Evolutionary conservation across 1,284 basidiomycete species (phyloP), one percentile per base, ranked within the genome.

Genomic region (Leccinum angustisporum): DNA sequence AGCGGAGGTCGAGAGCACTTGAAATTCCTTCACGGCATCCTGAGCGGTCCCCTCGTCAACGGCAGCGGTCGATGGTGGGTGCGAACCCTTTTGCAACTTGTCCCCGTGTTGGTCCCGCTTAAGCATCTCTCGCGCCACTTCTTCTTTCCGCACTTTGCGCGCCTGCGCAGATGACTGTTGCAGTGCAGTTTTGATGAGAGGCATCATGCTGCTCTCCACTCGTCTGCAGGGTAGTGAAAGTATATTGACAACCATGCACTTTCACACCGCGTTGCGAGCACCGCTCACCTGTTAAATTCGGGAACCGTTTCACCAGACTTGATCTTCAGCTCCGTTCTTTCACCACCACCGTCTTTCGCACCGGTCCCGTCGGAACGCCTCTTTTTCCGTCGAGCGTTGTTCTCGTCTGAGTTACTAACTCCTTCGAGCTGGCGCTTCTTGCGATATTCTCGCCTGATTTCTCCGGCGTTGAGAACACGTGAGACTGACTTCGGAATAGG

Each of bases 201-300:
- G 84, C 9, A 86, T 79, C 82, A 92, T 85, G 63, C 83, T 82
- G 58, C 82, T 81, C 68, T 92, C 90, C 3, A 92, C 88, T 48
- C 90, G 81, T 71, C 90, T 91, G 61, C 11, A 46, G 53, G 46
- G 58, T 30, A 52, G 40, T 58, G 57, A 63, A 50, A 18, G 58
- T 31, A 27, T n/a, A 53, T 63, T 43, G 56, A 53, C 64, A 56
- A 63, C 54, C 54, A 56, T 30, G n/a, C 50, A 54, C 58, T 7
- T 63, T 59, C 59, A 57, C 57, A 60, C 64, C 51, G 38, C 52
- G 16, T 50, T 50, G 33, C 52, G 31, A 43, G 48, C 13, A 62
- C 51, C 10, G 76, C 84, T 61, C 67, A 89, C 90, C 84, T 79
- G 70, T 90, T 88, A 72, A 91, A 92, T 76, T 91, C 86, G 56